These are phyloP conservation scores for Heterobasidion annosum DNA, from an alignment of 1,284 basidiomycete genomes.

Conservation along the genomic window DNA sequence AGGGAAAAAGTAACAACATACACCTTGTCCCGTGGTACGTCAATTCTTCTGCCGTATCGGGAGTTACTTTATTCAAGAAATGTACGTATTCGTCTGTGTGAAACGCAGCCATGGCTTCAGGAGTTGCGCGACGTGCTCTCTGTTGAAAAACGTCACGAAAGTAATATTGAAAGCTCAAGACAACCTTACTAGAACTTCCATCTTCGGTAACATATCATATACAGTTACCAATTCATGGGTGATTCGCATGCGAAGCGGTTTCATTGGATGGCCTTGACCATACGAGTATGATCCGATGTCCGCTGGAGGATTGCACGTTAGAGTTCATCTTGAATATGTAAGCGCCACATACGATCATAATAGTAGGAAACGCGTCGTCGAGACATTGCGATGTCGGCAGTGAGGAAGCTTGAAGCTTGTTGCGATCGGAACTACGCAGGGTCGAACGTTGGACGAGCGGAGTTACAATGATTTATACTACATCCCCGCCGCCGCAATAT, in stretches of 20 bases:
- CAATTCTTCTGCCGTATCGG: constrained; percentile 79
- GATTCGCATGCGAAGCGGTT: constrained; percentile 89
- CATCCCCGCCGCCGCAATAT: no score
- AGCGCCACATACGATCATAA: constrained; percentile 39
- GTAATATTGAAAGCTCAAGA: background rate
- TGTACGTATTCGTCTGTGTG: constrained; percentile 98
- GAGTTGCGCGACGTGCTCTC: constrained; percentile 76
- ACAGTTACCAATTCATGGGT: constrained; percentile 89
- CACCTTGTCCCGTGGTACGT: constrained; percentile 81
- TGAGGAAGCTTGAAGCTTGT: no score
- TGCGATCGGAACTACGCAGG: no score
- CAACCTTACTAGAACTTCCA: constrained; percentile 77
- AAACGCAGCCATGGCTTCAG: constrained; percentile 84
- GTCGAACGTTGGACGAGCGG: no score
- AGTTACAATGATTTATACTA: no score
- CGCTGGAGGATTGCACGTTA: constrained; percentile 26
- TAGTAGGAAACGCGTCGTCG: constrained; percentile 54
- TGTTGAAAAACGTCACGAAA: constrained; percentile 19
- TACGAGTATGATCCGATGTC: constrained; percentile 83
- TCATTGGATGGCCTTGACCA: constrained; percentile 88
- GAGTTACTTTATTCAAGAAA: constrained; percentile 81
- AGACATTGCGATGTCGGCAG: constrained; percentile 17
- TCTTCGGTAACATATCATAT: constrained; percentile 85
- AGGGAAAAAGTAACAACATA: constrained; percentile 29
- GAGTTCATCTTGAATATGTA: background rate